phyloP scores from a whole-genome alignment of 2,329 filamentous ascomycete genomes.

The Hymenoscyphus repandus region DNA sequence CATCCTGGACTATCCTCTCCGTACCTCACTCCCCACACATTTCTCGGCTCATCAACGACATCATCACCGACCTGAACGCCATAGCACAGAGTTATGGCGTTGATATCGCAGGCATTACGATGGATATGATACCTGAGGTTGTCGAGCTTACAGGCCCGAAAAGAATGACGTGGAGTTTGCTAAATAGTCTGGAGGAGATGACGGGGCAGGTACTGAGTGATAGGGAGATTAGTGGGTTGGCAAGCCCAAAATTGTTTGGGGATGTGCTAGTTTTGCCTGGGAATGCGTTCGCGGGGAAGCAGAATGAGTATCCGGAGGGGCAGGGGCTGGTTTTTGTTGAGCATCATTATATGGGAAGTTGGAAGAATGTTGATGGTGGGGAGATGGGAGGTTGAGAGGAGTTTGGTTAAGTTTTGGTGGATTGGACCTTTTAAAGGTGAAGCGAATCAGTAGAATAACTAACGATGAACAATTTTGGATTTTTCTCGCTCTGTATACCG shows the following conservation, averaged over 20 bases:
- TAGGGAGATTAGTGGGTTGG: conserved; percentile 20
- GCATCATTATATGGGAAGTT: conserved; percentile 20
- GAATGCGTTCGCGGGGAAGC: conserved; percentile 13
- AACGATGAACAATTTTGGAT: too few relatives aligned
- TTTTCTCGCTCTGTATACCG: too few relatives aligned
- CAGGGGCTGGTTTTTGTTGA: conserved; percentile 12
- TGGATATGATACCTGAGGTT: conserved; percentile 26
- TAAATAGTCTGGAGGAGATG: conserved; percentile 23
- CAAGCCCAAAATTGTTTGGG: conserved; percentile 27
- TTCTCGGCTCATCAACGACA: conserved; percentile 27
- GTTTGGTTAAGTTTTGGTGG: too few relatives aligned
- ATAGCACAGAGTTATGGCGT: conserved; percentile 17
- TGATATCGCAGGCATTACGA: conserved; percentile 15
- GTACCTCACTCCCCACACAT: conserved; percentile 25
- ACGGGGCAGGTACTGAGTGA: conserved; percentile 16
- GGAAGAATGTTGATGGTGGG: conserved; percentile 19
- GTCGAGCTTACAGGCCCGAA: conserved; percentile 30
- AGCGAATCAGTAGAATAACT: too few relatives aligned
- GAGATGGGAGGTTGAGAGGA: too few relatives aligned
- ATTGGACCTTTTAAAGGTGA: too few relatives aligned
- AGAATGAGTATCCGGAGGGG: conserved; percentile 8
- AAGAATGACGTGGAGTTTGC: conserved; percentile 25
- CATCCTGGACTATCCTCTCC: conserved; percentile 31
- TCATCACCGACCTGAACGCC: conserved; percentile 18
- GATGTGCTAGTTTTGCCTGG: conserved; percentile 26